A percentile compares a stretch with the other conserved stretches of the same genome.
Conservation (phyloP, 352 stramenopile genomes). For the Globisporangium splendens region DNA sequence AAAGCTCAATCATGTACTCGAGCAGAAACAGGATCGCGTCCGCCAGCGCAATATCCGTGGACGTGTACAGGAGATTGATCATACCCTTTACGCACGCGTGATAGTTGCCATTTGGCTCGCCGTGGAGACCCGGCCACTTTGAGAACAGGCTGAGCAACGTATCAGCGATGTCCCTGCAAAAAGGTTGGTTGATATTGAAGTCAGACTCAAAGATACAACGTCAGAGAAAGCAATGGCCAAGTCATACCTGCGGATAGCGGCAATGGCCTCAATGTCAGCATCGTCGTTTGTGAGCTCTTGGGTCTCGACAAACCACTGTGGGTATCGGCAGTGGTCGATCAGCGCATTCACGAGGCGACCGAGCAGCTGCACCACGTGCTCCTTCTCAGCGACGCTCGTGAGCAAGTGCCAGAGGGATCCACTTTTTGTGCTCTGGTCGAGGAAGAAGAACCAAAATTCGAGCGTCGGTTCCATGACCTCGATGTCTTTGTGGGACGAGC, state of each 20-base stretch:
- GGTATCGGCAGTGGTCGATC: slow-evolving; percentile 65
- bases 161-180: slow-evolving; percentile 68
- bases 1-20: slow-evolving; percentile 74
- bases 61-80: slow-evolving; percentile 40
- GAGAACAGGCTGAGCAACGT: slow-evolving; percentile 78
- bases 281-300: slow-evolving; percentile 58
- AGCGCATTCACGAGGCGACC: slow-evolving; percentile 64
- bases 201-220: too few species aligned
- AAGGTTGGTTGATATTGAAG: too few species aligned
- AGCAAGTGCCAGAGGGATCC: slow-evolving; percentile 43
- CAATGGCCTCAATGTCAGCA: slow-evolving; percentile 48
- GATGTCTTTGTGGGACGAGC: slow-evolving; percentile 48
- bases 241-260: slow-evolving; percentile 47
- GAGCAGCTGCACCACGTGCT: slow-evolving; percentile 43
- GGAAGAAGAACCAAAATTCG: slow-evolving; percentile 88
- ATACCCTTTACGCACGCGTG: slow-evolving; percentile 61
- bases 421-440: slow-evolving; percentile 54
- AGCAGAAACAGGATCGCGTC: slow-evolving; percentile 74
- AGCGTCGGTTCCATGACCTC: slow-evolving; percentile 67
- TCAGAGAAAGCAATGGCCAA: not conserved
- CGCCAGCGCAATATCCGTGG: slow-evolving; percentile 50
- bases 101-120: slow-evolving; percentile 31
- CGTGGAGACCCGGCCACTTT: slow-evolving; percentile 60
- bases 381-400: slow-evolving; percentile 17
- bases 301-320: slow-evolving; percentile 46